Evolutionary conservation across 768 basidiomycete genomes (phyloP).

Genomic region (Chalciporus chontae): DNA sequence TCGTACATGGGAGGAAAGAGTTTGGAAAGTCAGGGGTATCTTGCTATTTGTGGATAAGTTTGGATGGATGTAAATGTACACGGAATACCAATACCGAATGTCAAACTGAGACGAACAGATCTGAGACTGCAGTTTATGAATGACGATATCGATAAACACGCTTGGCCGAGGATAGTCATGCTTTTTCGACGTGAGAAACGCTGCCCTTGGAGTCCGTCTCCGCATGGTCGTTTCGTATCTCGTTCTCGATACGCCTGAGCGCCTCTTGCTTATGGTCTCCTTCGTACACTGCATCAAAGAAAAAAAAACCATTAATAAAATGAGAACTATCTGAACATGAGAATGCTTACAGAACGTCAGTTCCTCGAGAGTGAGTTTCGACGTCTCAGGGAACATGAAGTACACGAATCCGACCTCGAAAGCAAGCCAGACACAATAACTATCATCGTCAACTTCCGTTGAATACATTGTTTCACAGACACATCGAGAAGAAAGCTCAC

Average conservation of each 20-base stretch:
- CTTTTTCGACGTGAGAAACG: not conserved
- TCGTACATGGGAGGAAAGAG: not conserved
- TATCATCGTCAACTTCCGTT: not conserved
- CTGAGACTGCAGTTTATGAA: too few species aligned
- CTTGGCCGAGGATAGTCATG: not conserved
- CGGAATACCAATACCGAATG: too few species aligned
- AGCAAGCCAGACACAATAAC: constrained; percentile 14
- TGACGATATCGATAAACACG: too few species aligned
- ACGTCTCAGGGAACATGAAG: constrained; percentile 19
- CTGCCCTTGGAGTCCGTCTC: not conserved
- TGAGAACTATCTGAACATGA: constrained; percentile 24
- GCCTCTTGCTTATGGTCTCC: not conserved
- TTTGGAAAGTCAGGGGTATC: not conserved
- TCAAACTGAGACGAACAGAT: too few species aligned
- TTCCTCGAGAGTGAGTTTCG: constrained; percentile 18
- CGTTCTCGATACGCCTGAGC: not conserved
- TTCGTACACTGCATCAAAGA: constrained; percentile 1
- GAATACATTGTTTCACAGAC: rapidly evolving
- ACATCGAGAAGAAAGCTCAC: constrained; percentile 3
- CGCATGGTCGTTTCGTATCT: not conserved
- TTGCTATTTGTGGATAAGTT: not conserved
- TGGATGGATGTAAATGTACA: too few species aligned
- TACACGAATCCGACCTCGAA: constrained; percentile 17
- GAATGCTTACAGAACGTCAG: constrained; percentile 14
- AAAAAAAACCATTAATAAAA: not conserved